Base-by-base conservation (phyloP, 163 green algal genomes). In the Trebouxiophyceae sp. region DNA sequence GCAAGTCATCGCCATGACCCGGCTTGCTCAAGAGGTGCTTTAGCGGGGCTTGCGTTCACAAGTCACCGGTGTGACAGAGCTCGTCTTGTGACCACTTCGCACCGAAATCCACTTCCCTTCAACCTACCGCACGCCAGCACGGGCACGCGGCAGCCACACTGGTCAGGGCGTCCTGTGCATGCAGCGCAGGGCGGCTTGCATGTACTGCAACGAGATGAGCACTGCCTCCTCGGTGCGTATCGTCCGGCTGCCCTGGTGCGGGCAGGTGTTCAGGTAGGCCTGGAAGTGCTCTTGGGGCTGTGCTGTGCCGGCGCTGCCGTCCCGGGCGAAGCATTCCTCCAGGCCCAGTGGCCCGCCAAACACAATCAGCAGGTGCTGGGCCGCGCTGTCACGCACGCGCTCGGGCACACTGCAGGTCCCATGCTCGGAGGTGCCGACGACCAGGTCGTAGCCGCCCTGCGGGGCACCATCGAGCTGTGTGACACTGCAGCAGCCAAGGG, bases 201-300 rank as follows among this genome's bases (percentile, higher is more conserved):
- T 29, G 62, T 79, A 90, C 8, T 75, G 71, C 46, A 91, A 39
- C 5, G 75, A 83, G 5, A 94, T 86, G 4, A 91, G 63, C 0
- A 91, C 67, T 2, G 86, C 87, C 67, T 94, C 89, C 69, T 96
- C 89, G 29, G 83, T 93, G n/a, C 88, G 70, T 12, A 96, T 95
- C 0, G 86, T 95, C 22, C 90, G 73, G 54, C 77, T 89, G 46
- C 89, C 89, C 63, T 95, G 88, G 8, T 66, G 29, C 2, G 84
- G 80, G 64, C 88, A 95, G 0, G 82, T 92, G 78, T 96, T 96
- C 29, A 95, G 33, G 62, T 86, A 91, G 26, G 76, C 12, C 39
- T 50, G 39, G 12, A 50, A 50, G 12, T 50, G 12, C 39, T 12
- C 39, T 50, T n/a, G 12, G 39, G 12, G 39, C 12, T 16, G 39